These are phyloP conservation scores for Diaporthe ilicicola DNA, from an alignment of 2,329 filamentous ascomycete genomes.

Conservation along the genomic window DNA sequence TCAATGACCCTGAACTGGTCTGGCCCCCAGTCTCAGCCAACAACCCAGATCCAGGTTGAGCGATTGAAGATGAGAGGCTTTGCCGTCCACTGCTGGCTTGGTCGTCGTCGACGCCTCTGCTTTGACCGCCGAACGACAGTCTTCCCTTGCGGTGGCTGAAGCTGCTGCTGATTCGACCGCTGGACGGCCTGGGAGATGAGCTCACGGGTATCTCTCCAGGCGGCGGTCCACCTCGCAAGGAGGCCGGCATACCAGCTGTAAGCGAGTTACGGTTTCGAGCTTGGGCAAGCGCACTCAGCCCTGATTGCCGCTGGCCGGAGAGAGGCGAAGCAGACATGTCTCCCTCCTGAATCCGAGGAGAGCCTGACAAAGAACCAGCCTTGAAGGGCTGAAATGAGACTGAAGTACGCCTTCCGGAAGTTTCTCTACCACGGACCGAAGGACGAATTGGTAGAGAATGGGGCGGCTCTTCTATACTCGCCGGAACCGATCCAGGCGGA, in stretches of 20 bases:
- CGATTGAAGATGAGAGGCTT: constrained; percentile 74
- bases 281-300: constrained; percentile 60
- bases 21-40: constrained; percentile 75
- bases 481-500: constrained; percentile 60
- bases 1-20: constrained; percentile 71
- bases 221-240: constrained; percentile 71
- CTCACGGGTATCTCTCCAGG: constrained; percentile 72
- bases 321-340: constrained; percentile 65
- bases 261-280: constrained; percentile 76
- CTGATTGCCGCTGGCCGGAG: constrained; percentile 58
- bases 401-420: constrained; percentile 74
- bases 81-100: constrained; percentile 83
- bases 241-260: constrained; percentile 78
- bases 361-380: constrained; percentile 91
- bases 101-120: constrained; percentile 74
- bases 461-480: constrained; percentile 55
- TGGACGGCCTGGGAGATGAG: constrained; percentile 80
- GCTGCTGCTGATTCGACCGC: constrained; percentile 91
- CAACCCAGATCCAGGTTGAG: constrained; percentile 80
- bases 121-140: constrained; percentile 78
- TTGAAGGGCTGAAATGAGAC: constrained; percentile 97
- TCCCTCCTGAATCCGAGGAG: constrained; percentile 66
- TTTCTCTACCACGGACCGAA: constrained; percentile 55
- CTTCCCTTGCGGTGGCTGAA: constrained; percentile 87
- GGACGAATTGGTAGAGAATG: constrained; percentile 61